These are phyloP conservation scores for Nakazawaea wyomingensis DNA, from an alignment of 805 yeast species.

Conservation along the genomic window DNA sequence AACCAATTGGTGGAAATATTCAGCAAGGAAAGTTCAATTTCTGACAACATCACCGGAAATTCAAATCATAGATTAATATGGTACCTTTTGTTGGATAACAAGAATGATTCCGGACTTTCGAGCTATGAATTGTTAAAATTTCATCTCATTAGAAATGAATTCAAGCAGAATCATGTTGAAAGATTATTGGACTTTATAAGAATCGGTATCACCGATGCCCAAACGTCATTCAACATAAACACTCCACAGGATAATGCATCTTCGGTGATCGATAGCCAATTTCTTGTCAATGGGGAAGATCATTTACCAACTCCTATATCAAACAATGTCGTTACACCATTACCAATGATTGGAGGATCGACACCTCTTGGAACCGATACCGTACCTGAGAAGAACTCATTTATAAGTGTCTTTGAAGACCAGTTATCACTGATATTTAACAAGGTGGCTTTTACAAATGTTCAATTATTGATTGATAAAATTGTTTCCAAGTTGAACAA, in stretches of 20 bases:
- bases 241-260: constrained; percentile 7
- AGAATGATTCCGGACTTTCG: not conserved
- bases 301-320: constrained; percentile 15
- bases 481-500: constrained; percentile 16
- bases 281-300: constrained; percentile 4
- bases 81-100: constrained; percentile 10
- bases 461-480: constrained; percentile 17
- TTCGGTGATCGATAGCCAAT: constrained; percentile 1
- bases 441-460: constrained; percentile 17
- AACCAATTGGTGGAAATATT: constrained; percentile 29
- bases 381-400: constrained; percentile 9
- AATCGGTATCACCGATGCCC: constrained; percentile 8
- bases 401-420: constrained; percentile 11
- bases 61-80: constrained; percentile 13
- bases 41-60: constrained; percentile 12
- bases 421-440: constrained; percentile 20
- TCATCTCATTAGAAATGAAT: not conserved
- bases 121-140: constrained; percentile 6
- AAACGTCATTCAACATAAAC: constrained; percentile 1
- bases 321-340: constrained; percentile 12
- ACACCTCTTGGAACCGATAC: constrained; percentile 3
- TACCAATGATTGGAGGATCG: constrained; percentile 5
- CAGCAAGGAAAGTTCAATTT: constrained; percentile 8
- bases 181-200: constrained; percentile 4
- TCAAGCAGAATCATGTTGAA: not conserved